phyloP scores from a whole-genome alignment of 805 yeast genomes.

The Tetrapisispora nanseiensis region DNA sequence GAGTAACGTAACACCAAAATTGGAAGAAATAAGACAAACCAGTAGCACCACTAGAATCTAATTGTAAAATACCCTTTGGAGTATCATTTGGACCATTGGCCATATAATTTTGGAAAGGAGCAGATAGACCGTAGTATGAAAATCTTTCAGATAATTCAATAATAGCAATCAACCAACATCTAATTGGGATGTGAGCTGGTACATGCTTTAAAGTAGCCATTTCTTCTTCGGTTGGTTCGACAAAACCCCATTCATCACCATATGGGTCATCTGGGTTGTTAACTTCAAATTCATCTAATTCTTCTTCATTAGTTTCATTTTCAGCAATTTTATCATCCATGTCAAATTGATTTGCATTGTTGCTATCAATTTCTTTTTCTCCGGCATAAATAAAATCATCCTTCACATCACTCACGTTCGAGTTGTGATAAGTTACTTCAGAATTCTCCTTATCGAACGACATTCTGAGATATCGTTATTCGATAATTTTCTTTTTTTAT shows the following conservation, averaged over 20 bases:
- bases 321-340: conserved; percentile 1
- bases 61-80: conserved; percentile 46
- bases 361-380: conserved; percentile 1
- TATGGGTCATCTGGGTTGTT: not conserved
- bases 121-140: conserved; percentile 68
- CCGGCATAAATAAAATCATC: not conserved
- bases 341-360: not conserved
- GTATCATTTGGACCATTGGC: conserved; percentile 39
- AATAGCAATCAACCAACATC: conserved; percentile 44
- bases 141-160: conserved; percentile 78
- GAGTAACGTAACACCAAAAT: conserved; percentile 77
- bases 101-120: conserved; percentile 74
- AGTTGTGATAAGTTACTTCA: not conserved
- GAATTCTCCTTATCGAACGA: not conserved
- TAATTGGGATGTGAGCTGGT: conserved; percentile 38
- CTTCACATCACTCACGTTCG: not conserved
- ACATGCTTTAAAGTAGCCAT: conserved; percentile 22
- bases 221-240: conserved; percentile 26
- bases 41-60: conserved; percentile 55
- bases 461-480: too few species aligned
- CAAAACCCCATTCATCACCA: conserved; percentile 6
- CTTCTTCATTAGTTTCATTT: conserved; percentile 3
- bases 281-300: conserved; percentile 1
- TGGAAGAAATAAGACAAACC: conserved; percentile 68
- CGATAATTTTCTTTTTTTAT: too few species aligned